A percentile compares a stretch with the other conserved stretches of the same genome.
These are phyloP conservation scores for Rutstroemia sydowiana DNA, from an alignment of 2,329 filamentous ascomycete species.

Conservation along the genomic window DNA sequence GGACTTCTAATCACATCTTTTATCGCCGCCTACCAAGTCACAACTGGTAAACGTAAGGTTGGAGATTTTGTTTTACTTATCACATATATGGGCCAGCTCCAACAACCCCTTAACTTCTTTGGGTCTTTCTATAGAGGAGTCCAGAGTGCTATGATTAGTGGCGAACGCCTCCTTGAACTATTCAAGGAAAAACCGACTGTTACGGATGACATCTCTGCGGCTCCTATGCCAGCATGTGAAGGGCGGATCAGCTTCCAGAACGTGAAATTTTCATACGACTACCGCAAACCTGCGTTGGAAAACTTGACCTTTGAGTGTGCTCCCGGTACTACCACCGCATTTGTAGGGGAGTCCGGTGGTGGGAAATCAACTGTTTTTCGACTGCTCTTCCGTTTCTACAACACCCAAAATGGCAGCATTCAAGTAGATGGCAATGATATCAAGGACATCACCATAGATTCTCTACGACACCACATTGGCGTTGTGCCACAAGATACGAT, in stretches of 20 bases:
- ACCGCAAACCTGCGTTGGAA: constrained; percentile 74
- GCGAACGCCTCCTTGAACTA: constrained; percentile 86
- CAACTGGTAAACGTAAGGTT: constrained; percentile 54
- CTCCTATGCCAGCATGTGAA: constrained; percentile 57
- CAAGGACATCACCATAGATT: constrained; percentile 83
- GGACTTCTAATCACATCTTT: constrained; percentile 66
- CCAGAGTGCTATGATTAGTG: constrained; percentile 95
- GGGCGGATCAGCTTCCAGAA: constrained; percentile 83
- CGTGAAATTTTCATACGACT: constrained; percentile 86
- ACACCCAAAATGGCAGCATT: constrained; percentile 71
- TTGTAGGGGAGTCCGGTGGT: constrained; percentile 93
- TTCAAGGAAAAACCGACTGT: constrained; percentile 96
- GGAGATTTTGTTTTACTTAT: constrained; percentile 68
- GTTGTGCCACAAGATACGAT: constrained; percentile 97
- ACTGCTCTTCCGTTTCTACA: constrained; percentile 94
- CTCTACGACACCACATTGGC: constrained; percentile 82
- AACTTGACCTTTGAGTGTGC: constrained; percentile 77
- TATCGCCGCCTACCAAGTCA: constrained; percentile 71
- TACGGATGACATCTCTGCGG: constrained; percentile 63
- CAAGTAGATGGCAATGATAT: constrained; percentile 80
- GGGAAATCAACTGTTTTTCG: constrained; percentile 97
- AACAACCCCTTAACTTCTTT: constrained; percentile 77
- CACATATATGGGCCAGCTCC: constrained; percentile 72
- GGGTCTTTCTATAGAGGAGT: constrained; percentile 95
- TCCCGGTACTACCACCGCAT: constrained; percentile 88